Conservation (phyloP, 1,284 basidiomycete genomes). For the Marasmius fiardii region DNA sequence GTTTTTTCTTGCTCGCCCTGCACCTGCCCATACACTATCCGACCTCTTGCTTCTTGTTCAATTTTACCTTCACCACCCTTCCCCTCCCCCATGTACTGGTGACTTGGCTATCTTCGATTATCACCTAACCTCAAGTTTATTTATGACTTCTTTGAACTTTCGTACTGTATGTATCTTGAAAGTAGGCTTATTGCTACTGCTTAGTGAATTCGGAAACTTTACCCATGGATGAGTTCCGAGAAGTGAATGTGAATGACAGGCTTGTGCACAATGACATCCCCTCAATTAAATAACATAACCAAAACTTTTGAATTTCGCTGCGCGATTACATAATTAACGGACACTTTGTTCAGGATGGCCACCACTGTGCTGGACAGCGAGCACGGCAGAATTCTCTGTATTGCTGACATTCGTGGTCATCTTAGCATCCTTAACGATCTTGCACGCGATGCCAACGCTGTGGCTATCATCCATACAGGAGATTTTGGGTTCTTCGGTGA, state of each 20-base stretch:
- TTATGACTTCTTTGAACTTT: too few species aligned
- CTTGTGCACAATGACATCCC: too few species aligned
- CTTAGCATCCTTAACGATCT: constrained; percentile 88
- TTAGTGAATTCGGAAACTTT: too few species aligned
- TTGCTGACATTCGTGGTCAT: constrained; percentile 93
- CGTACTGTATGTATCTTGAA: too few species aligned
- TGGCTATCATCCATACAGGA: constrained; percentile 96
- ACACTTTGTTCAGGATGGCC: background rate
- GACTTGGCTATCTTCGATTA: background rate
- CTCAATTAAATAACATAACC: too few species aligned
- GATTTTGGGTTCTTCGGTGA: constrained; percentile 98
- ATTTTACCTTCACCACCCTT: background rate
- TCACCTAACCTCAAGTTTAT: too few species aligned
- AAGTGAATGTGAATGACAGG: too few species aligned
- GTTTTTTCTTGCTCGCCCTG: background rate
- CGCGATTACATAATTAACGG: background rate
- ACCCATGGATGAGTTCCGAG: too few species aligned
- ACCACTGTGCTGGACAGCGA: constrained; percentile 70
- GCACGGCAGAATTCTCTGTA: constrained; percentile 90
- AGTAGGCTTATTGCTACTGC: too few species aligned
- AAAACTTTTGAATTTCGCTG: too few species aligned
- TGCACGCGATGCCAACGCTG: constrained; percentile 85
- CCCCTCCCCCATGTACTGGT: background rate
- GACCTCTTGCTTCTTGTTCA: background rate
- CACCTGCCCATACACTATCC: background rate